Evolutionary conservation across 805 yeast species (phyloP), one percentile per base, ranked within the genome.

Genomic region (Wickerhamiella australiensis): DNA sequence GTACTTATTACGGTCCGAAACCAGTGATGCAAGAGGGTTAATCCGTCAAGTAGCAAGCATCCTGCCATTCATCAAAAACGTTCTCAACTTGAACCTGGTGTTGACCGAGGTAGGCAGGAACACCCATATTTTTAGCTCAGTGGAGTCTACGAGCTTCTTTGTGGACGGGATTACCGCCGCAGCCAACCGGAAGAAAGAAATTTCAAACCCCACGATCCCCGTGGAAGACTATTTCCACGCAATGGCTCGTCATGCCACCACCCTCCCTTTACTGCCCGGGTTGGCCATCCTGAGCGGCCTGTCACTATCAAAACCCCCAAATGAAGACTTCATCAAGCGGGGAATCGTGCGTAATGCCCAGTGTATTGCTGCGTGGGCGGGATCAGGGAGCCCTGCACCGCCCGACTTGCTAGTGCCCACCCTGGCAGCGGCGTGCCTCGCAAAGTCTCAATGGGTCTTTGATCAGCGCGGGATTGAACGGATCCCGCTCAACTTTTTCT

Each of bases 21-120:
- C 9, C 20, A 15, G 21, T 33, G 48, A 49, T 21, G 18, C 44
- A 5, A 26, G 3, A 3, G 20, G 17, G 3, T 25, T 36, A 6
- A 26, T 43, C n/a, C 44, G 45, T 23, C 48, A 36, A 8, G 41
- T 54, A 9, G 53, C 51, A 2, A 53, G 50, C 35, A 27, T 51
- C 3, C 52, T 57, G 11, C 59, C 61, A 11, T 50, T 52, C 18
- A 46, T 56, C 12, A 50, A 52, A 29, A 57, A 56, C 47, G 54
- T 56, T 1, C 53, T 45, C 26, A 57, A 57, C 44, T 17, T 57
- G 11, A 33, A 49, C 41, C 50, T 56, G 13, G 13, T 56, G 15
- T 31, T 56, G 8, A 40, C 50, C 8, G 56, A 54, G 51, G 48
- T 51, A 38, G 55, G 47, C 47, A 47, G 9, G 46, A 40, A 26